A percentile compares a stretch with the other conserved stretches of the same genome.
phyloP scores from a whole-genome alignment of 2,329 filamentous ascomycete genomes.

The Colletotrichum abscissum region DNA sequence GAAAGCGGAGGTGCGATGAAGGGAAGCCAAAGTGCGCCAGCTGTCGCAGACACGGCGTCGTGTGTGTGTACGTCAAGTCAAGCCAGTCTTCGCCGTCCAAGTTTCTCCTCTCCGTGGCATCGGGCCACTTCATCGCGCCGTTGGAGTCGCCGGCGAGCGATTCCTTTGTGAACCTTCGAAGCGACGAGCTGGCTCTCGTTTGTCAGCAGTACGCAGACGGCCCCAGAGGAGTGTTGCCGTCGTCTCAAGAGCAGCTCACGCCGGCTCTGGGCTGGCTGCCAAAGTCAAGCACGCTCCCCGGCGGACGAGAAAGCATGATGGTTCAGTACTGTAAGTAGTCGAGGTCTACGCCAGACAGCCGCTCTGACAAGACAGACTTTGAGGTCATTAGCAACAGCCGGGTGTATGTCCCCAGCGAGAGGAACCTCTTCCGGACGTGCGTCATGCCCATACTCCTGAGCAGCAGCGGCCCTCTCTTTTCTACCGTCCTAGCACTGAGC shows the following conservation, averaged over 20 bases:
- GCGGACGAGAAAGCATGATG: not conserved
- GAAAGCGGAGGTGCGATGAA: not conserved
- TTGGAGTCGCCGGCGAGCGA: not conserved
- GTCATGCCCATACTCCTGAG: constrained; percentile 12
- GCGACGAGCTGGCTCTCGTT: constrained; percentile 13
- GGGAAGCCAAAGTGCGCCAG: constrained; percentile 2
- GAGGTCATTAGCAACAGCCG: constrained; percentile 20
- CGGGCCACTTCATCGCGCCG: not conserved
- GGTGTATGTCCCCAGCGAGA: constrained; percentile 7
- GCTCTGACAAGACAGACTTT: constrained; percentile 1
- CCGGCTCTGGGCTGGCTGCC: too few species aligned
- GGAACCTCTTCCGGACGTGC: constrained; percentile 10
- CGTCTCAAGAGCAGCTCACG: too few species aligned
- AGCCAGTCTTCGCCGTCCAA: not conserved
- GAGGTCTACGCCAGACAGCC: not conserved
- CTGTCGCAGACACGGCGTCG: not conserved
- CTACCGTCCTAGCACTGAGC: constrained; percentile 4
- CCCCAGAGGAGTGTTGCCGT: not conserved
- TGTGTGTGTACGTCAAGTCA: constrained; percentile 4
- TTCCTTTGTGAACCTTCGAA: constrained; percentile 8
- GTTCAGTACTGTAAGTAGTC: constrained; percentile 18
- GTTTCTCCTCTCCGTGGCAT: not conserved
- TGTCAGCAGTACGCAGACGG: constrained; percentile 2
- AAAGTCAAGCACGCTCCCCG: not conserved
- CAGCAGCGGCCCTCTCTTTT: constrained; percentile 12